A percentile compares a stretch with the other conserved stretches of the same genome.
Conservation (phyloP, 1,284 basidiomycete genomes). For the Cutaneotrichosporon sp. region DNA sequence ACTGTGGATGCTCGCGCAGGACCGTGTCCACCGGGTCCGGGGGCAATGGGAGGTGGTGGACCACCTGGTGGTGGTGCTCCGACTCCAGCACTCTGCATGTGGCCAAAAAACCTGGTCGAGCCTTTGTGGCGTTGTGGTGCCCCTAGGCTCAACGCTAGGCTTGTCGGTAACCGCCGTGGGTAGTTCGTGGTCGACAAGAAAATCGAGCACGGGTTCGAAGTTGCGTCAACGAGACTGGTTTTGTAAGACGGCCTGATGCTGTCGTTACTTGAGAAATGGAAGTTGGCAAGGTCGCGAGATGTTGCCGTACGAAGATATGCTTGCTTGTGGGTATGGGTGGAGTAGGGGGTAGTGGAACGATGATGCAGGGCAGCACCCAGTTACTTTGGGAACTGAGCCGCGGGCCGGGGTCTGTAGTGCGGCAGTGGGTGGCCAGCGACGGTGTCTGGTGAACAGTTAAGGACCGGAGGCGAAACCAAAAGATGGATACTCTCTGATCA, state of each 20-base stretch:
- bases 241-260: neutral
- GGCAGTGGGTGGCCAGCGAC: neutral
- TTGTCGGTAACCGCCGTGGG: neutral
- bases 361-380: neutral
- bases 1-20: neutral
- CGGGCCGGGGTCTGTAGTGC: neutral
- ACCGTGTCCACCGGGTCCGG: no score
- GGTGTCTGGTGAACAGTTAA: neutral
- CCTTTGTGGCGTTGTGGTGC: neutral
- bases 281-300: neutral
- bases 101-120: neutral
- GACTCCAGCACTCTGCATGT: neutral
- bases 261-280: neutral
- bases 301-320: neutral
- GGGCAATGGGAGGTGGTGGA: no score
- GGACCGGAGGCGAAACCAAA: neutral
- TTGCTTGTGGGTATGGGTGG: neutral
- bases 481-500: neutral
- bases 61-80: neutral
- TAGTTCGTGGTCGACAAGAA: neutral
- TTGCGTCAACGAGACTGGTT: neutral
- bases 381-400: neutral
- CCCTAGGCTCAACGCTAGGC: neutral
- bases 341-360: neutral
- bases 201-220: neutral